Conservation (phyloP, 148 eudicot species). For the Drosera capensis region DNA sequence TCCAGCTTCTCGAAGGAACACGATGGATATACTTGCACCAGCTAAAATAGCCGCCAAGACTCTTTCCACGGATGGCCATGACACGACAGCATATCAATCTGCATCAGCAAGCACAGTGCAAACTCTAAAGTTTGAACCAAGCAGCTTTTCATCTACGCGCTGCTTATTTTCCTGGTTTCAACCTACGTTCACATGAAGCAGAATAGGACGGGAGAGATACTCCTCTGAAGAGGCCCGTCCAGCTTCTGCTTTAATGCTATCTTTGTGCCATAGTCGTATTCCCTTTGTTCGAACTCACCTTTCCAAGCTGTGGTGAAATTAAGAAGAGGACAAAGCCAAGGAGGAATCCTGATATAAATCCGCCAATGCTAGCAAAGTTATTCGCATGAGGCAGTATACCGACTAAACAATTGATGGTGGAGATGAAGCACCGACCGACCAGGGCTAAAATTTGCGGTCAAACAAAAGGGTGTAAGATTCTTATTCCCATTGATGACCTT, state of each 20-base stretch:
- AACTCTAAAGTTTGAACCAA: not conserved
- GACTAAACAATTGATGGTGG: slow-evolving; percentile 25
- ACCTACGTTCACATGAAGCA: slow-evolving; percentile 39
- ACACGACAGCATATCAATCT: slow-evolving; percentile 37
- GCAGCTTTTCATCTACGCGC: not conserved
- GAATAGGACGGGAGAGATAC: slow-evolving; percentile 30
- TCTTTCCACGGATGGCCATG: slow-evolving; percentile 22
- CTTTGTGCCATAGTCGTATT: slow-evolving; percentile 46
- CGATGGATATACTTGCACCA: slow-evolving; percentile 65
- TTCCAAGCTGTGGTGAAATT: slow-evolving; percentile 42
- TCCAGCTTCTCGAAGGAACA: slow-evolving; percentile 53
- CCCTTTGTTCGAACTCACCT: slow-evolving; percentile 33
- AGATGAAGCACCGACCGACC: slow-evolving; percentile 20
- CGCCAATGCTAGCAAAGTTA: slow-evolving; percentile 66
- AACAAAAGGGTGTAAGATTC: not conserved
- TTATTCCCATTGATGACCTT: not conserved
- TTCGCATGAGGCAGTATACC: slow-evolving; percentile 55
- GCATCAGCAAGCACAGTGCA: slow-evolving; percentile 7
- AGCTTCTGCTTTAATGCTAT: slow-evolving; percentile 35
- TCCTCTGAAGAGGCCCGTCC: slow-evolving; percentile 47
- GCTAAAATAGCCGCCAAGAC: slow-evolving; percentile 41
- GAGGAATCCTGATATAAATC: slow-evolving; percentile 51
- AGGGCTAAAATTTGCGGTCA: slow-evolving; percentile 40
- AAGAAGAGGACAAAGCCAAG: slow-evolving; percentile 50
- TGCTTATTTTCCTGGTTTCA: not conserved